Conservation (phyloP, 129 eudicot genomes). For the Flaveria linearis region DNA sequence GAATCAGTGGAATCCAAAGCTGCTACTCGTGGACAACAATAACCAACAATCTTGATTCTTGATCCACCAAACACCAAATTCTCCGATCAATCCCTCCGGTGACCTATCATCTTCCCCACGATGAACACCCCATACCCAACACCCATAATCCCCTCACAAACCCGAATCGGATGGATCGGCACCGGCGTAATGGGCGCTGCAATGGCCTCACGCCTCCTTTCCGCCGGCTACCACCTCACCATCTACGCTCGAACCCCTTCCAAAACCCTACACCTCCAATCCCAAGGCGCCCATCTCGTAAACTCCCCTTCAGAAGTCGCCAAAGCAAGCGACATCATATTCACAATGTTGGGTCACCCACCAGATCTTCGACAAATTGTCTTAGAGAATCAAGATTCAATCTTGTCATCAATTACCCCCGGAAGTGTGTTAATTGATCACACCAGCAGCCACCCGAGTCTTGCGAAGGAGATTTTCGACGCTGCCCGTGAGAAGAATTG, state of each 20-base stretch:
- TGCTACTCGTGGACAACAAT: too few relatives aligned
- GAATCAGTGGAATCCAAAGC: too few relatives aligned
- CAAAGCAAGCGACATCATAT: constrained; percentile 49
- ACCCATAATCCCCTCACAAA: constrained; percentile 53
- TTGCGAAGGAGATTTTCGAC: constrained; percentile 51
- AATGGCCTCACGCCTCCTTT: constrained; percentile 80
- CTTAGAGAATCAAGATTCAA: constrained; percentile 40
- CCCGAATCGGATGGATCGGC: constrained; percentile 90
- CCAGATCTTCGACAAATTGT: constrained; percentile 78
- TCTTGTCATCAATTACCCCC: constrained; percentile 48
- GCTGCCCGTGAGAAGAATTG: constrained; percentile 50
- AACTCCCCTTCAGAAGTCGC: constrained; percentile 62
- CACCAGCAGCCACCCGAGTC: constrained; percentile 76
- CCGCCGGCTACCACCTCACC: constrained; percentile 78
- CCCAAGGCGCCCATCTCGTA: constrained; percentile 70
- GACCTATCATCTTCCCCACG: not conserved
- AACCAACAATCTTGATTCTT: too few relatives aligned
- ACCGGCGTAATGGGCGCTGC: constrained; percentile 91
- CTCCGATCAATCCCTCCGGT: constrained; percentile 7
- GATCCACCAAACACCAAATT: not conserved
- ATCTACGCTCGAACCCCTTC: constrained; percentile 86
- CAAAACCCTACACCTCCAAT: constrained; percentile 54
- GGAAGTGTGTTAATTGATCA: constrained; percentile 67
- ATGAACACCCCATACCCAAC: constrained; percentile 57
- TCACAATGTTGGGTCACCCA: constrained; percentile 96